phyloP scores from a whole-genome alignment of 306 rosid genomes.

The Notholithocarpus densiflorus region DNA sequence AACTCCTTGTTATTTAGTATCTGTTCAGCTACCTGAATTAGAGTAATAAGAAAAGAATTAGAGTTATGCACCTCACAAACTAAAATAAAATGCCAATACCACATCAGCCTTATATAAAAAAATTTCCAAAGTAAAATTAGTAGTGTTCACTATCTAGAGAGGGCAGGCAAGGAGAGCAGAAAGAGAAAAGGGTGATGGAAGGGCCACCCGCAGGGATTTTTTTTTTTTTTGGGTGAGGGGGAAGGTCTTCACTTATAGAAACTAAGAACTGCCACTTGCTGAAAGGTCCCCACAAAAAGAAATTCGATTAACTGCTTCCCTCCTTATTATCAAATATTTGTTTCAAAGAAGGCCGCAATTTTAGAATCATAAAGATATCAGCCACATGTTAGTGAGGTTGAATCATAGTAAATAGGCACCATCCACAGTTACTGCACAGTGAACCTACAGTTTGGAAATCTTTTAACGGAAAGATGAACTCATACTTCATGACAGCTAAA shows the following conservation, averaged over 20 bases:
- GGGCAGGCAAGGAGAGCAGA: neutral
- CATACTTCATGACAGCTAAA: neutral
- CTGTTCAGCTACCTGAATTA: slow-evolving; percentile 60
- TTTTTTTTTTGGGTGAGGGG: neutral
- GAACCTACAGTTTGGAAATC: neutral
- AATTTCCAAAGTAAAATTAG: neutral
- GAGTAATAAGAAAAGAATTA: neutral
- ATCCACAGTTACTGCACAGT: neutral
- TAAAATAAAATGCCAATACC: neutral
- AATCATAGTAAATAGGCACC: neutral
- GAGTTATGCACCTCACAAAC: neutral
- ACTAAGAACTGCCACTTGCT: neutral
- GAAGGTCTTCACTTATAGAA: neutral
- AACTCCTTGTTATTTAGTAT: slow-evolving; percentile 64
- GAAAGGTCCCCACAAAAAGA: neutral
- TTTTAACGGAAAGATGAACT: neutral
- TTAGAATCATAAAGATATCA: neutral
- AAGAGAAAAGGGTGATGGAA: neutral
- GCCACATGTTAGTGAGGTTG: neutral
- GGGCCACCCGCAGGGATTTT: neutral
- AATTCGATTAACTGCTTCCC: neutral
- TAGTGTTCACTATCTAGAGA: neutral
- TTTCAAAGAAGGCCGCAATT: neutral
- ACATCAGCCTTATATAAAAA: neutral
- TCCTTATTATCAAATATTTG: neutral